phyloP scores from a whole-genome alignment of 371 early-diverging fungal genomes.

The Mortierella sp. region DNA sequence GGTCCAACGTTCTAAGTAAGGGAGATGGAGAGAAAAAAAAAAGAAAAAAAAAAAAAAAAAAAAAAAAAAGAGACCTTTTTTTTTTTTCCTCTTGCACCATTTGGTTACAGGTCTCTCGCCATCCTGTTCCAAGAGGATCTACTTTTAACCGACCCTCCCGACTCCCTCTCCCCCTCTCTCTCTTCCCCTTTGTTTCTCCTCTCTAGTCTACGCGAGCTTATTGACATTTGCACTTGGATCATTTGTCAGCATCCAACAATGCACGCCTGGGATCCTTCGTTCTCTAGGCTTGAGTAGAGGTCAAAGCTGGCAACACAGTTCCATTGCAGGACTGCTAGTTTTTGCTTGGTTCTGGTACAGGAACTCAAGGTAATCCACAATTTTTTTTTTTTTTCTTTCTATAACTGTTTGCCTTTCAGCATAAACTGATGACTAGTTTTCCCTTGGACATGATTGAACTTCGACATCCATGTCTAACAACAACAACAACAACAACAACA shows the following conservation, averaged over 20 bases:
- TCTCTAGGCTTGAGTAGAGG: slow-evolving; percentile 18
- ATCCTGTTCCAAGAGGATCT: too few relatives aligned
- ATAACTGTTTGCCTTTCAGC: too few relatives aligned
- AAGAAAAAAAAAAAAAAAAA: not conserved
- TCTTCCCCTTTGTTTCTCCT: not conserved
- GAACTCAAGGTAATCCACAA: slow-evolving; percentile 24
- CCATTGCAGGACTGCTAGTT: slow-evolving; percentile 27
- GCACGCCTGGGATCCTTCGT: slow-evolving; percentile 30
- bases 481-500: not conserved
- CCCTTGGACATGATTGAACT: not conserved
- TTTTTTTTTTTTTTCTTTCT: not conserved
- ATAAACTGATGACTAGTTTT: not conserved
- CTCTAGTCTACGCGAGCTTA: slow-evolving; percentile 34
- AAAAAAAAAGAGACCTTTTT: too few relatives aligned
- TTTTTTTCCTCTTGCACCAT: too few relatives aligned
- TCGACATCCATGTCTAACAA: too few relatives aligned
- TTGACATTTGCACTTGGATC: slow-evolving; percentile 46
- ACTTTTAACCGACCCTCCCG: too few relatives aligned
- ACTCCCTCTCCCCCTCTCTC: not conserved
- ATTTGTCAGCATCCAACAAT: slow-evolving; percentile 50
- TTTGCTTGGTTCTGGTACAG: slow-evolving; percentile 38
- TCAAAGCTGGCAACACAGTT: slow-evolving; percentile 17
- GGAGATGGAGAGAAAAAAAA: not conserved
- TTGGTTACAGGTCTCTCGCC: too few relatives aligned
- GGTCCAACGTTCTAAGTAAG: slow-evolving; percentile 47